Conservation (phyloP, 2,329 filamentous ascomycete genomes). For the Apiospora kogelbergensis region DNA sequence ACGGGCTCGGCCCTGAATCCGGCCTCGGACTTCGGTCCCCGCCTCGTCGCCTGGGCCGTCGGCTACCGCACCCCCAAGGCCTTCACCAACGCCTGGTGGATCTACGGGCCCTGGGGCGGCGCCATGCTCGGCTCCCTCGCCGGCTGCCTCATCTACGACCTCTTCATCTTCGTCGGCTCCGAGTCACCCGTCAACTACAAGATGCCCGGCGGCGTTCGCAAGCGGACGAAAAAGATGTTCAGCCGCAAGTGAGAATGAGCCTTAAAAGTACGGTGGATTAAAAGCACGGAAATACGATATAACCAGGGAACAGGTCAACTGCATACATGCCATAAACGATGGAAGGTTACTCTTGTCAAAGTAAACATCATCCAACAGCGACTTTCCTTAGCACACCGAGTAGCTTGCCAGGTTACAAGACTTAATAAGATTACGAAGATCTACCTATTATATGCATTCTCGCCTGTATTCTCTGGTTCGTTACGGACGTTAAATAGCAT, state of each 20-base stretch:
- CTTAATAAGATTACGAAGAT: neutral
- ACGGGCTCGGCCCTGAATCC: slow-evolving; percentile 38
- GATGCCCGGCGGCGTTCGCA: slow-evolving; percentile 8
- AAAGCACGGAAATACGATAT: no score
- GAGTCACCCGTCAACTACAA: slow-evolving; percentile 30
- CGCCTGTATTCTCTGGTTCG: no score
- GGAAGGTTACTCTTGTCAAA: neutral
- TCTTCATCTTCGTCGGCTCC: slow-evolving; percentile 29
- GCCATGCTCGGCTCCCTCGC: slow-evolving; percentile 27
- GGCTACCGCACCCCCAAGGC: slow-evolving; percentile 19
- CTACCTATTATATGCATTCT: no score
- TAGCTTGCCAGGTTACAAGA: no score
- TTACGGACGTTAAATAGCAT: no score
- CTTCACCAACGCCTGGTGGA: slow-evolving; percentile 33
- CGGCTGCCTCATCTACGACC: slow-evolving; percentile 31
- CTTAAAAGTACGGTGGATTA: no score
- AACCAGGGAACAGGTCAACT: no score
- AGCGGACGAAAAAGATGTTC: neutral
- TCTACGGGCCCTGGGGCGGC: slow-evolving; percentile 28
- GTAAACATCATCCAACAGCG: neutral
- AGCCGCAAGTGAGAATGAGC: neutral
- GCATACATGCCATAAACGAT: neutral
- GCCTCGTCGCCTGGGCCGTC: slow-evolving; percentile 7
- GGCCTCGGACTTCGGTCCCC: slow-evolving; percentile 36
- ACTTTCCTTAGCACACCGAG: neutral